Conservation (phyloP, 78 protist genomes). For the Dictyostelium firmibasis region DNA sequence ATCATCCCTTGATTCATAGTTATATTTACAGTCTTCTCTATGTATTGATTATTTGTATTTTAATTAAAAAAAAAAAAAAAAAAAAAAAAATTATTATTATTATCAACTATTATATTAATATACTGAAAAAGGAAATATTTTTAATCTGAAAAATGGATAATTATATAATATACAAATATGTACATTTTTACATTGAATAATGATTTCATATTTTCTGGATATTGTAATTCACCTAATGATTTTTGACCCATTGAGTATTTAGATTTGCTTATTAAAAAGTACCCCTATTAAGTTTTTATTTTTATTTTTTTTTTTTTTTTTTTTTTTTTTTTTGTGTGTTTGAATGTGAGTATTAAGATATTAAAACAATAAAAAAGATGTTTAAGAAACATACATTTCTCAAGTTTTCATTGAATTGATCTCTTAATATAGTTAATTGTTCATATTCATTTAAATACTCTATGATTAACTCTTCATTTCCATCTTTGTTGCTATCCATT, state of each 20-base stretch:
- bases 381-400: neutral
- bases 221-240: conserved; percentile 54
- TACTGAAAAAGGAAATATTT: too few relatives aligned
- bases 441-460: neutral
- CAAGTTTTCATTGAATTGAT: neutral
- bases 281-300: conserved; percentile 12
- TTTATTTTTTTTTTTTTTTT: neutral
- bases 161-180: neutral
- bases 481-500: neutral
- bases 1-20: neutral
- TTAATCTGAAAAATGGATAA: too few relatives aligned
- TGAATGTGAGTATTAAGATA: neutral
- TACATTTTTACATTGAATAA: neutral
- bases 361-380: too few relatives aligned
- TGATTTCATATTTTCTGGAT: conserved; percentile 50
- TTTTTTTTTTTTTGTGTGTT: neutral
- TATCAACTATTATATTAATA: too few relatives aligned
- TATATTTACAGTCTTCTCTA: neutral
- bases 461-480: neutral
- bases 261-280: conserved; percentile 51
- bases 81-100: too few relatives aligned
- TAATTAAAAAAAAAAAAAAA: too few relatives aligned
- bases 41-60: too few relatives aligned
- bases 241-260: conserved; percentile 63
- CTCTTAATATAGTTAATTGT: neutral